A percentile compares a stretch with the other conserved stretches of the same genome.
These are phyloP conservation scores for Gautieria morchelliformis DNA, from an alignment of 768 basidiomycete genomes.

Conservation along the genomic window DNA sequence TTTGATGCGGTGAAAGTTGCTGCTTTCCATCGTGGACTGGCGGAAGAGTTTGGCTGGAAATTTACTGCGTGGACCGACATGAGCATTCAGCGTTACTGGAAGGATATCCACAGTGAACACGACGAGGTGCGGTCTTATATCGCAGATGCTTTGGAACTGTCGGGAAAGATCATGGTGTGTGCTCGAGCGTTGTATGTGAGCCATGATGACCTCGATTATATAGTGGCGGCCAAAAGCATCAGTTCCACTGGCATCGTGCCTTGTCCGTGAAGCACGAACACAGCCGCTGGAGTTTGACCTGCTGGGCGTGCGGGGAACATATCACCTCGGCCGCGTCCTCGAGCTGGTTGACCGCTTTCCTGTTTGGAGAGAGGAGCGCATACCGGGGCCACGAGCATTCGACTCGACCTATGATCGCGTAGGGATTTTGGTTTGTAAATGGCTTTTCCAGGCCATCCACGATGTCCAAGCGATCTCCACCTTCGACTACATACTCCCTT, in stretches of 20 bases:
- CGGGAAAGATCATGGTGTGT: conserved; percentile 61
- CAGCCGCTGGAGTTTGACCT: conserved; percentile 53
- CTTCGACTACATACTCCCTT: conserved; percentile 74
- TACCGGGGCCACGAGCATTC: conserved; percentile 69
- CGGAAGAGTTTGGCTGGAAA: conserved; percentile 69
- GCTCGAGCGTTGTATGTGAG: background rate
- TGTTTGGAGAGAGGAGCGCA: conserved; percentile 58
- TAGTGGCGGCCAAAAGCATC: conserved; percentile 63
- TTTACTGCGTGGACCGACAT: conserved; percentile 72
- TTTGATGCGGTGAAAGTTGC: conserved; percentile 69
- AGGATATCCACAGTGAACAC: conserved; percentile 64
- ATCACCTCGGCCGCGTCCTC: conserved; percentile 47
- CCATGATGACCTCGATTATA: background rate
- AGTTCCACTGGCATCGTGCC: conserved; percentile 45
- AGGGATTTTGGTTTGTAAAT: conserved; percentile 61
- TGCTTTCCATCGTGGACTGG: conserved; percentile 58
- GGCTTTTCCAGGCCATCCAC: conserved; percentile 66
- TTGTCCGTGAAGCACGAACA: conserved; percentile 59
- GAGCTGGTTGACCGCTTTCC: conserved; percentile 57
- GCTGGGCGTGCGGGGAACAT: conserved; percentile 60
- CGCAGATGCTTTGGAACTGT: conserved; percentile 62
- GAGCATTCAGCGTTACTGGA: conserved; percentile 58
- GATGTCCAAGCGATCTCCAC: conserved; percentile 67
- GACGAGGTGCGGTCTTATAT: conserved; percentile 74
- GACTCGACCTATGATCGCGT: conserved; percentile 81